These are phyloP conservation scores for Blastocystis sp. DNA, from an alignment of 352 stramenopile genomes.

Conservation along the genomic window DNA sequence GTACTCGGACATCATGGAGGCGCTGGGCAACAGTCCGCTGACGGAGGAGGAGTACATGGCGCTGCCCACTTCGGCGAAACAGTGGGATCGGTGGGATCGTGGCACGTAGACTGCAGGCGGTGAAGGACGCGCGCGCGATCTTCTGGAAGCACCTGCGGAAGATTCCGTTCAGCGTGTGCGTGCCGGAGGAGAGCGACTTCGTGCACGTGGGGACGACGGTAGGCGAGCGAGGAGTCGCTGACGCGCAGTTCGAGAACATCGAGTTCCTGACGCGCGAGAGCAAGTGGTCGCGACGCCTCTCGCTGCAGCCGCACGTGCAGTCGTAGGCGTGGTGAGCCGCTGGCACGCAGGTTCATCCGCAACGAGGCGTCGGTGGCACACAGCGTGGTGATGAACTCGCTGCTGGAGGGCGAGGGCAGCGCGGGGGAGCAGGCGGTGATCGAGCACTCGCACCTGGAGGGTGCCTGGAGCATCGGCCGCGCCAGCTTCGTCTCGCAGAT, in stretches of 20 bases:
- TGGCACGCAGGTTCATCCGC: background rate
- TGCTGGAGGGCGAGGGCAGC: slow-evolving; percentile 3
- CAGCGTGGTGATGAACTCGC: slow-evolving; percentile 55
- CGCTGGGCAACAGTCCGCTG: slow-evolving; percentile 16
- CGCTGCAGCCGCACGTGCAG: slow-evolving; percentile 25
- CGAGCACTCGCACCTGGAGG: slow-evolving; percentile 18
- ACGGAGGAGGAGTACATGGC: slow-evolving; percentile 56
- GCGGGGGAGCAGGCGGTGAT: slow-evolving; percentile 6
- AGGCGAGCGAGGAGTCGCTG: background rate
- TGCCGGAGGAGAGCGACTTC: slow-evolving; percentile 45
- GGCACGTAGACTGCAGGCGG: slow-evolving; percentile 1
- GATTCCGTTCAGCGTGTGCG: slow-evolving; percentile 52
- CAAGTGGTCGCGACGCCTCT: background rate
- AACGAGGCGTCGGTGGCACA: background rate
- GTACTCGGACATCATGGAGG: slow-evolving; percentile 57
- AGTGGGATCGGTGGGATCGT: background rate
- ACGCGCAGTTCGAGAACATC: slow-evolving; percentile 41
- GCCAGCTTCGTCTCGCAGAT: slow-evolving; percentile 38
- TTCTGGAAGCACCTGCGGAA: slow-evolving; percentile 56
- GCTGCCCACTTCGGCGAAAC: slow-evolving; percentile 25
- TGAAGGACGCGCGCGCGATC: slow-evolving; percentile 48
- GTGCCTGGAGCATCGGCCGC: slow-evolving; percentile 12
- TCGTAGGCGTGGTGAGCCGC: background rate
- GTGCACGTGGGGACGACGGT: slow-evolving; percentile 57
- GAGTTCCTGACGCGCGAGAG: slow-evolving; percentile 7